Conservation (phyloP, 139 green algal genomes). For the Chlamydomonas incerta region DNA sequence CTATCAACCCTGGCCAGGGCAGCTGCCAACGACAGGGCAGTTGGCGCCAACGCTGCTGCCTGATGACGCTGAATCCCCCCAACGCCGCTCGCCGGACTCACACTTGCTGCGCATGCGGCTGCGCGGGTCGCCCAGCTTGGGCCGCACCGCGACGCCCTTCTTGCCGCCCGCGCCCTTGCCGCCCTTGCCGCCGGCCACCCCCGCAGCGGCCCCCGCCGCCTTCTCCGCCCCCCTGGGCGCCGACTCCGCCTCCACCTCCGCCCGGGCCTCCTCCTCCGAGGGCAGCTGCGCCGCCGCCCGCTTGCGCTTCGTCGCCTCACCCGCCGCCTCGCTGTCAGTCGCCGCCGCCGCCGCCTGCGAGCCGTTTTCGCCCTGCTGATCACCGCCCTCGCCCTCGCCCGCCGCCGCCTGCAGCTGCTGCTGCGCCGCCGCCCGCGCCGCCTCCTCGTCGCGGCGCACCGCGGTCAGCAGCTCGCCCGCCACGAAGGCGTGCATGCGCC, state of each 20-base stretch:
- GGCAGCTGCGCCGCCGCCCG: too few relatives aligned
- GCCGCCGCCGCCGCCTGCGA: neutral
- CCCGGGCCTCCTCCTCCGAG: neutral
- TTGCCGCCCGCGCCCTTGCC: neutral
- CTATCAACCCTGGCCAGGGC: too few relatives aligned
- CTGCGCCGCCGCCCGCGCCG: neutral
- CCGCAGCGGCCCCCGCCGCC: too few relatives aligned
- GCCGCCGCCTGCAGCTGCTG: neutral
- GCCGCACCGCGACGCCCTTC: neutral
- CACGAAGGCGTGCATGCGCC: slow-evolving; percentile 20
- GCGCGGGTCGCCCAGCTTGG: neutral
- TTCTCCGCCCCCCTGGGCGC: too few relatives aligned
- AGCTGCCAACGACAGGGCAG: too few relatives aligned
- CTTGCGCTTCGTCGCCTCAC: too few relatives aligned
- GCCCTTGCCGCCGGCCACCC: too few relatives aligned
- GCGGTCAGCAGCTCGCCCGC: neutral
- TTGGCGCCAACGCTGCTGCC: too few relatives aligned
- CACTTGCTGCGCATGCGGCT: slow-evolving; percentile 23
- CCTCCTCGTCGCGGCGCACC: neutral
- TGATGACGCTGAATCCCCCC: neutral
- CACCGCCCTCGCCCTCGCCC: too few relatives aligned
- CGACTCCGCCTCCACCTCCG: neutral
- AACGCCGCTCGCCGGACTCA: neutral
- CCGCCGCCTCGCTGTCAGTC: neutral
- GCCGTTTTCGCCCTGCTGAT: too few relatives aligned